Evolutionary conservation across 2,329 filamentous ascomycete genomes (phyloP), one percentile per base, ranked within the genome.

Genomic region (Alternaria dauci): DNA sequence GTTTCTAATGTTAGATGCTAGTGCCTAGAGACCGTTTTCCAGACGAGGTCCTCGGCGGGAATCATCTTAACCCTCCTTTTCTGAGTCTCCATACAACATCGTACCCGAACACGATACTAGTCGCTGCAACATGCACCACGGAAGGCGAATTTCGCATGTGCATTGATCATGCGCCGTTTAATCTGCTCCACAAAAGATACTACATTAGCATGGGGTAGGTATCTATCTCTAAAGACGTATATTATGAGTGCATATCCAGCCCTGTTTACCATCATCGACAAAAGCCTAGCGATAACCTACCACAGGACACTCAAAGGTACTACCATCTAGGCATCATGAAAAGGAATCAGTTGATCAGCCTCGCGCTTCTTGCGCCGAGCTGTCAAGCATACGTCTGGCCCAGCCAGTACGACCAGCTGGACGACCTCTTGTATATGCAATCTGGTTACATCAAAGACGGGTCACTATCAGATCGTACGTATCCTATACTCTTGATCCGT

Each of bases 331-430:
- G n/a, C 11, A 48, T 18, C 4, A 55, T 55, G 52, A 55, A 23
- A 43, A 48, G 39, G 26, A 41, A 18, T 11, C 41, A 48, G 7
- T n/a, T 55, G 23, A 48, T 46, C 20, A 36, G 46, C 46, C 46
- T 50, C 32, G 46, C 46, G 20, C 53, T 63, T 5, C 36, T 63
- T 41, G 61, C 57, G 5, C 57, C 57, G 5, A 41, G 39, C 44
- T 56, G 36, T 25, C 46, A 55, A 52, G 57, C 58, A 3, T 63
- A 63, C n/a, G 50, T 63, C 38, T 63, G 61, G 57, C 61, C 61
- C 25, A 60, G 48, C 57, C 46, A 56, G 28, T 43, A 57, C n/a
- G 61, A 63, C 23, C 38, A 42, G 8, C 25, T 61, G 11, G 61
- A 63, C 8, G 61, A 63, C 39, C 36, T 60, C 1, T 23, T 63